Evolutionary conservation across 192 early-diverging fungal genomes (phyloP).

Genomic region (Coemansia sp.): DNA sequence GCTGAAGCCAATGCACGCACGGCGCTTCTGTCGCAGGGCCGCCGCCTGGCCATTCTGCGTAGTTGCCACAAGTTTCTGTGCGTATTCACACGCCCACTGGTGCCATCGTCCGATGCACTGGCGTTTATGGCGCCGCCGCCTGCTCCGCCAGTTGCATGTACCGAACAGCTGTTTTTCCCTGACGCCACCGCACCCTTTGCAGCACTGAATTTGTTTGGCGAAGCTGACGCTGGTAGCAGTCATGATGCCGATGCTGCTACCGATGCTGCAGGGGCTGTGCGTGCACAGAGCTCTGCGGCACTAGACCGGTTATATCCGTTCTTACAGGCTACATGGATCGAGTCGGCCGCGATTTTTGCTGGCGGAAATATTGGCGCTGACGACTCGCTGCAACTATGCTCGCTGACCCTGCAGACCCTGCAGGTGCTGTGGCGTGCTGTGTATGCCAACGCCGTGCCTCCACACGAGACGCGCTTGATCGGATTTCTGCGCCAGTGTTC

Average conservation of each 20-base stretch:
- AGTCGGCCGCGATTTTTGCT: constrained; percentile 70
- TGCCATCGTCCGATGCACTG: constrained; percentile 15
- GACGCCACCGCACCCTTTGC: constrained; percentile 33
- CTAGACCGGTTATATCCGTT: constrained; percentile 61
- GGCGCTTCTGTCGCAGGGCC: constrained; percentile 32
- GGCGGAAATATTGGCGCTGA: constrained; percentile 42
- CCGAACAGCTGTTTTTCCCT: constrained; percentile 24
- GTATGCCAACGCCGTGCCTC: constrained; percentile 28
- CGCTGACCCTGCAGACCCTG: constrained; percentile 64
- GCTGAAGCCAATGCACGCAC: constrained; percentile 31
- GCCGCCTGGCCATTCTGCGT: constrained; percentile 40
- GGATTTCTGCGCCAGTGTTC: constrained; percentile 67
- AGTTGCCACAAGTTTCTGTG: constrained; percentile 46
- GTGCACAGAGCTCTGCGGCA: constrained; percentile 36
- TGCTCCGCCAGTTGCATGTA: not conserved
- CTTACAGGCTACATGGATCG: constrained; percentile 76
- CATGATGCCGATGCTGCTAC: constrained; percentile 9
- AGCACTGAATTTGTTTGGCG: constrained; percentile 32
- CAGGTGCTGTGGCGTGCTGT: constrained; percentile 70
- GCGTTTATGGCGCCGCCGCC: constrained; percentile 32
- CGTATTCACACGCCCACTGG: constrained; percentile 21
- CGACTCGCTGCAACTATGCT: constrained; percentile 64
- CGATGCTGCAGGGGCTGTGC: constrained; percentile 12
- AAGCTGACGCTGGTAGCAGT: constrained; percentile 4
- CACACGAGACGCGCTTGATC: constrained; percentile 36